Evolutionary conservation across 192 early-diverging fungal species (phyloP).

Genomic region (Pecoramyces ruminantium): DNA sequence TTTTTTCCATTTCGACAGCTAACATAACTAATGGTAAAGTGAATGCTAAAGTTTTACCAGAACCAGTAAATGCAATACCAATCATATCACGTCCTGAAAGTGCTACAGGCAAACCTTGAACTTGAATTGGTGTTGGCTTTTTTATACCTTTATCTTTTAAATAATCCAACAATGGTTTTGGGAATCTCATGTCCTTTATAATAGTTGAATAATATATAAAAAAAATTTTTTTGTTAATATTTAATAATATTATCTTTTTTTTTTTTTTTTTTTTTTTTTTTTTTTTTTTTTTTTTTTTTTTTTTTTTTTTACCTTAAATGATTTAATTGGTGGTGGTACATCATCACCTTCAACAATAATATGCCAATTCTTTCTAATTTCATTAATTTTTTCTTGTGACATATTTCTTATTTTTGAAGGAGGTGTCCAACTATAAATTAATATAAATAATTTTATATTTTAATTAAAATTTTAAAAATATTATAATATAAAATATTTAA

Average conservation of each 20-base stretch:
- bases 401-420: slow-evolving; percentile 50
- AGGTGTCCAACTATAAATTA: slow-evolving; percentile 67
- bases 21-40: slow-evolving; percentile 82
- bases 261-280: too few species aligned
- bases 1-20: slow-evolving; percentile 83
- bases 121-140: slow-evolving; percentile 90
- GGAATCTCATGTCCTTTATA: slow-evolving; percentile 67
- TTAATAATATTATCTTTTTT: too few species aligned
- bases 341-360: slow-evolving; percentile 80
- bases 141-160: slow-evolving; percentile 63
- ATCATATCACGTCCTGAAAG: slow-evolving; percentile 92
- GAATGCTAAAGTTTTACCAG: slow-evolving; percentile 89
- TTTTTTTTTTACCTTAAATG: slow-evolving; percentile 32
- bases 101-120: slow-evolving; percentile 87
- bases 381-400: slow-evolving; percentile 23
- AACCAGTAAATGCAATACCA: slow-evolving; percentile 94
- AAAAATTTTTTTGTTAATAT: too few species aligned
- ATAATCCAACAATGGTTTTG: slow-evolving; percentile 55
- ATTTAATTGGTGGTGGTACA: slow-evolving; percentile 63
- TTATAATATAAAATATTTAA: too few species aligned
- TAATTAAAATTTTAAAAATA: too few species aligned
- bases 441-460: too few species aligned
- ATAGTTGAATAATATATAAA: neutral
- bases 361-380: slow-evolving; percentile 64
- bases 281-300: too few species aligned